phyloP scores from a whole-genome alignment of 2,329 filamentous ascomycete species.

The Colletotrichum godetiae region DNA sequence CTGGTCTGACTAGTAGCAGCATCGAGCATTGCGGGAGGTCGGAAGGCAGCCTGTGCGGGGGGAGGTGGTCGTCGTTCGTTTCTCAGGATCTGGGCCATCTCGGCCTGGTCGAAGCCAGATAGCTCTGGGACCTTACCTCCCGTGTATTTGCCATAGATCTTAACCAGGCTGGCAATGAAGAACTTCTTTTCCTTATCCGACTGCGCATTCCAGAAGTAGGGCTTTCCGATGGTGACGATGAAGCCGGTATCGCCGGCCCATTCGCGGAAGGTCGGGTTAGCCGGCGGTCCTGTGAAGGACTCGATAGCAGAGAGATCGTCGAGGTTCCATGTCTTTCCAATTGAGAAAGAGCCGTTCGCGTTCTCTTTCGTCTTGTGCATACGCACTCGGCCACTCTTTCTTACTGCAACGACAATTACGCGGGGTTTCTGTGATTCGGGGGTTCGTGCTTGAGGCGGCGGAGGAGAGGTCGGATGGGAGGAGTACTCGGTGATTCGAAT shows the following conservation, averaged over 20 bases:
- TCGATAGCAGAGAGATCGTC: conserved; percentile 87
- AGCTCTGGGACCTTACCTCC: conserved; percentile 84
- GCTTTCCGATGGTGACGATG: conserved; percentile 87
- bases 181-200: conserved; percentile 98
- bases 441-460: conserved; percentile 79
- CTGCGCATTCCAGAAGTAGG: conserved; percentile 96
- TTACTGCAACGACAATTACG: conserved; percentile 92
- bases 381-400: conserved; percentile 90
- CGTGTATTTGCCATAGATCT: conserved; percentile 97
- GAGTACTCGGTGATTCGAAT: conserved; percentile 91
- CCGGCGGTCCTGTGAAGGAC: conserved; percentile 75
- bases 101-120: conserved; percentile 82
- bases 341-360: conserved; percentile 91
- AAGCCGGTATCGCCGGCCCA: conserved; percentile 91
- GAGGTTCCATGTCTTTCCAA: conserved; percentile 97
- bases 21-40: conserved; percentile 29
- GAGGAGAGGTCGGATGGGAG: conserved; percentile 82
- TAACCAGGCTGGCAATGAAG: conserved; percentile 95
- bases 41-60: conserved; percentile 11
- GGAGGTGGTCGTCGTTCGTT: conserved; percentile 56
- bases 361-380: conserved; percentile 99
- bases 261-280: conserved; percentile 70
- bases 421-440: conserved; percentile 85
- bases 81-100: conserved; percentile 81
- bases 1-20: conserved; percentile 37